Evolutionary conservation across 73 alveolate genomes (phyloP), one percentile per base, ranked within the genome.

Genomic region (Tetrahymena borealis): DNA sequence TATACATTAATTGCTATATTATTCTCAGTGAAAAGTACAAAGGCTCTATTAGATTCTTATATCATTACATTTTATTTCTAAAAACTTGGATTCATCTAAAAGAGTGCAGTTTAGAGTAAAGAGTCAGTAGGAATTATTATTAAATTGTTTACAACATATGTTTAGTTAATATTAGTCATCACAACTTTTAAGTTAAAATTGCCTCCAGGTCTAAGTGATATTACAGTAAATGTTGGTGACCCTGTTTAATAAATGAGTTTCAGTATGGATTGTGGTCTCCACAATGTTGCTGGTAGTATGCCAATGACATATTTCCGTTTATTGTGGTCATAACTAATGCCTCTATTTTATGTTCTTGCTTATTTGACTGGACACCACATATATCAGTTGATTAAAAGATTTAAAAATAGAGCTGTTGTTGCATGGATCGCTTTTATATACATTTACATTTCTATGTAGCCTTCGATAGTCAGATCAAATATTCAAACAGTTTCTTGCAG

Each of bases 251-350:
- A 91, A 33, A 93, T 85, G 39, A 79, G 91, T 9, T 33, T 85
- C 4, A 41, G 93, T 13, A 38, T 93, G 95, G 95, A 93, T 40
- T 93, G 95, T n/a, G 85, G 85, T 39, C 36, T 93, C 13, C 79
- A 39, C 39, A 43, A 38, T 20, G 41, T 85, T 8, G 28, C 91
- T 85, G 60, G 93, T n/a, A 78, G 43, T 85, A 35, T 93, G 32
- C 78, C 90, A 79, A 90, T 93, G 28, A 78, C 91, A 11, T 93
- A 93, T 38, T 93, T 93, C 43, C 31, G 95, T 38, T 79, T 93
- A 93, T 40, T 93, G 32, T 93, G 95, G 95, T 41, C 93, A 39
- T 38, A 79, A 31, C 33, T 93, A 18, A 39, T 79, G 40, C 95
- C 95, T 11, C 77, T 78, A n/a, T 78, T 93, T 32, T 93, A 93